Evolutionary conservation across 805 yeast species (phyloP).

Genomic region (Myxozyma neotropica): DNA sequence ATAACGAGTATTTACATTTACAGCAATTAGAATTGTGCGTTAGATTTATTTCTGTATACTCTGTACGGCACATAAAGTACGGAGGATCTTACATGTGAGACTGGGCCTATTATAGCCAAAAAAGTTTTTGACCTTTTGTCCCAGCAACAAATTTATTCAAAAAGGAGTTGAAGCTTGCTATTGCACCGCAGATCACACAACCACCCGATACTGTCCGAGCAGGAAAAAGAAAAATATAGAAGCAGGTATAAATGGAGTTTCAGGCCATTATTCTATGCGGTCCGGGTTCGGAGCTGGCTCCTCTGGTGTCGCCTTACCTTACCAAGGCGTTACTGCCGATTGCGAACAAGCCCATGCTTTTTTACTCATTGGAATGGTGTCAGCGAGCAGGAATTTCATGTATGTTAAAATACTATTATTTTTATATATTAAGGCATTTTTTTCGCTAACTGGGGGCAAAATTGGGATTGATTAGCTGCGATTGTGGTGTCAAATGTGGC

Average conservation of each 20-base stretch:
- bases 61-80: too few species aligned
- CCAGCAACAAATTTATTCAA: too few species aligned
- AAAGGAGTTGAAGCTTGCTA: too few species aligned
- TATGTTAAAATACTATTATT: conserved; percentile 8
- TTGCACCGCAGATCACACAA: too few species aligned
- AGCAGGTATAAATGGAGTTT: conserved; percentile 67
- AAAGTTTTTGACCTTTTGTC: not conserved
- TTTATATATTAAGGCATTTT: not conserved
- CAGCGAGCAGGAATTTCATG: conserved; percentile 41
- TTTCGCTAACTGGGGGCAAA: not conserved
- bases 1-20: not conserved
- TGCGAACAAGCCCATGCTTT: conserved; percentile 86
- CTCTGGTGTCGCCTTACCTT: conserved; percentile 63
- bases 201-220: not conserved
- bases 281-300: conserved; percentile 69
- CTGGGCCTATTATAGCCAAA: too few species aligned
- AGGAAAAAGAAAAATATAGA: not conserved
- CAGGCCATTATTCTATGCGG: conserved; percentile 93
- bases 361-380: conserved; percentile 91
- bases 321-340: conserved; percentile 88
- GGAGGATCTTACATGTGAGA: too few species aligned
- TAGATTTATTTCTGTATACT: too few species aligned
- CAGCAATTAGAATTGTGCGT: too few species aligned
- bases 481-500: conserved; percentile 52
- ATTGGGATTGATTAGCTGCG: conserved; percentile 42